Base-by-base conservation (phyloP, 192 early-diverging fungal genomes). In the Backusella tuberculispora region DNA sequence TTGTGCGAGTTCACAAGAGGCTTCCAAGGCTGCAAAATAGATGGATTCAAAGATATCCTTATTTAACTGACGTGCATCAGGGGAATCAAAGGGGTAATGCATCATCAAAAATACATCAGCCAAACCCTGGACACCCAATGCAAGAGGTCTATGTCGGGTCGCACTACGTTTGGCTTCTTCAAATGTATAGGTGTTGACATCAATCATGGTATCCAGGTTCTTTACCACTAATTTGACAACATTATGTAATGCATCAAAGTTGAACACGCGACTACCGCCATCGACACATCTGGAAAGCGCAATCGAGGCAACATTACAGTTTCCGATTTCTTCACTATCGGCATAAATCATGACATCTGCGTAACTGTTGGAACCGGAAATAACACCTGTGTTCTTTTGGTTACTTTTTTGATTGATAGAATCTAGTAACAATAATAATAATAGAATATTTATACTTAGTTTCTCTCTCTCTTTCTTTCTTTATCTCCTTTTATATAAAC, bases 141-240 rank as follows among this genome's bases (percentile, higher is more conserved):
- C 94, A 77, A 97, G 89, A 65, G 97, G 96, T 44, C 97, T 89
- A 84, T 98, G 95, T 65, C 94, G 92, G 88, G 94, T 87, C 86
- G 97, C 97, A 78, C 93, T 95, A 50, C 79, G 84, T 43, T 88
- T 84, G 24, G 95, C 94, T 85, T 96, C 93, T 17, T 84, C 84
- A 48, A 98, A 92, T 3, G 96, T 95, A 84, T 98, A 98, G 76
- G 88, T 95, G 88, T 97, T 98, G 79, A 94, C 86, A 80, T 98
- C 96, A 75, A 98, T 98, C 80, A 98, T 94, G 85, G 93, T 95
- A 93, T 98, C 96, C 73, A 98, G 80, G 87, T 98, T 98, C 74
- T 85, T 87, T 29, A 95, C 89, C 14, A 93, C 90, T 6, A 97
- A 90, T 82, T 98, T 96, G 78, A 92, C 90, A 40, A 96, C 90